phyloP scores from a whole-genome alignment of 78 protist species.

The Dictyostelium purpureum region DNA sequence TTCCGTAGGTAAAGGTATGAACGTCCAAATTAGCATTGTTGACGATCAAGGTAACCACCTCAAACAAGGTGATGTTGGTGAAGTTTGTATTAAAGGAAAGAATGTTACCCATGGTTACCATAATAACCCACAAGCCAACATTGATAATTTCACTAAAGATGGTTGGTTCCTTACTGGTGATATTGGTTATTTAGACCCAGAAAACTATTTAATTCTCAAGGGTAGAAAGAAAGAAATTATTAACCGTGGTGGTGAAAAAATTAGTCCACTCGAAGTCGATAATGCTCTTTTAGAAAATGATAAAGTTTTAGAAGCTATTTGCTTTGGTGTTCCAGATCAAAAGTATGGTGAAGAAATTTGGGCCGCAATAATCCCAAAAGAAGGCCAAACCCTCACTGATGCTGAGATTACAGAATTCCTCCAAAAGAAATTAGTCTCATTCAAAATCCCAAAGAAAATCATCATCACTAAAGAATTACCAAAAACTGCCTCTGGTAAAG shows the following conservation, averaged over 20 bases:
- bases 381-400: neutral
- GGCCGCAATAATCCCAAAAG: conserved; percentile 79
- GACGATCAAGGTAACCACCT: conserved; percentile 50
- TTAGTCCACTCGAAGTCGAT: conserved; percentile 88
- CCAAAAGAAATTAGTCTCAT: conserved; percentile 66
- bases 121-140: conserved; percentile 87
- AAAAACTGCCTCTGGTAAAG: conserved; percentile 91
- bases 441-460: conserved; percentile 87
- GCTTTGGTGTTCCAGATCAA: conserved; percentile 90
- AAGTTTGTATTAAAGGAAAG: conserved; percentile 83
- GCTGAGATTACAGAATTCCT: conserved; percentile 51
- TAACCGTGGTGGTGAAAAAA: conserved; percentile 93
- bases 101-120: conserved; percentile 87
- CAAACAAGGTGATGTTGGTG: conserved; percentile 82
- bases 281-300: conserved; percentile 83
- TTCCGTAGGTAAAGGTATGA: conserved; percentile 78
- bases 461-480: conserved; percentile 76
- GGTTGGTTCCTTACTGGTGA: conserved; percentile 93
- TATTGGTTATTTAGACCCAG: conserved; percentile 83
- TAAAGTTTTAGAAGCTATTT: conserved; percentile 85
- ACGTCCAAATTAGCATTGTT: conserved; percentile 73
- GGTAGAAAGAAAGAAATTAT: conserved; percentile 92
- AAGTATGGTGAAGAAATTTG: conserved; percentile 88
- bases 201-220: conserved; percentile 84
- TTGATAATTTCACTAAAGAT: conserved; percentile 67